phyloP scores from a whole-genome alignment of 2,329 filamentous ascomycete species.

The Scedosporium boydii region DNA sequence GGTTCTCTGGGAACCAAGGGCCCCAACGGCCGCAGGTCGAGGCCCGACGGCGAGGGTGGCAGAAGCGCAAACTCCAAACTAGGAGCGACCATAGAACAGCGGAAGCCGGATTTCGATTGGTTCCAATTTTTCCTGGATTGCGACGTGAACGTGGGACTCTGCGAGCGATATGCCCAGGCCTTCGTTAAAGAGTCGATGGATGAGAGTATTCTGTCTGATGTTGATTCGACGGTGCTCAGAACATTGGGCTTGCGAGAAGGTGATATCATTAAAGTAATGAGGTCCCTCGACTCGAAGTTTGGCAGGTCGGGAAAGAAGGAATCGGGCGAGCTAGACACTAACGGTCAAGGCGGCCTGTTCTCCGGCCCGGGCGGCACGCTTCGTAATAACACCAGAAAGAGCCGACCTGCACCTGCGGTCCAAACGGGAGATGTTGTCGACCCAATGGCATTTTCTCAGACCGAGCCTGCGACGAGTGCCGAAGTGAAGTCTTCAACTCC shows the following conservation, averaged over 20 bases:
- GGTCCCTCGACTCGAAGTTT: slow-evolving; percentile 73
- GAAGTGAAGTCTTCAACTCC: slow-evolving; percentile 5
- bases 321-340: slow-evolving; percentile 47
- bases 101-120: slow-evolving; percentile 80
- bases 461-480: slow-evolving; percentile 22
- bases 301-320: slow-evolving; percentile 49
- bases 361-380: slow-evolving; percentile 85
- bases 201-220: slow-evolving; percentile 82
- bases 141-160: slow-evolving; percentile 85
- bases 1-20: slow-evolving; percentile 59
- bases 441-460: slow-evolving; percentile 70
- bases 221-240: slow-evolving; percentile 71
- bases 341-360: slow-evolving; percentile 65
- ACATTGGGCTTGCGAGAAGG: slow-evolving; percentile 92
- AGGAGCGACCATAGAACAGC: slow-evolving; percentile 52
- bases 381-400: slow-evolving; percentile 90
- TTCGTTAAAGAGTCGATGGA: slow-evolving; percentile 93
- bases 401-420: slow-evolving; percentile 76
- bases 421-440: slow-evolving; percentile 81
- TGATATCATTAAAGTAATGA: slow-evolving; percentile 93
- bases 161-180: slow-evolving; percentile 85
- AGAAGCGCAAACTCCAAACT: slow-evolving; percentile 26
- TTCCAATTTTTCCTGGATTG: slow-evolving; percentile 96
- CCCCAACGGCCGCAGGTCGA: not conserved
- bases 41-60: slow-evolving; percentile 62